A percentile compares a stretch with the other conserved stretches of the same genome.
Evolutionary conservation across 805 yeast species (phyloP).

Genomic region (Priceomyces melissophilus): DNA sequence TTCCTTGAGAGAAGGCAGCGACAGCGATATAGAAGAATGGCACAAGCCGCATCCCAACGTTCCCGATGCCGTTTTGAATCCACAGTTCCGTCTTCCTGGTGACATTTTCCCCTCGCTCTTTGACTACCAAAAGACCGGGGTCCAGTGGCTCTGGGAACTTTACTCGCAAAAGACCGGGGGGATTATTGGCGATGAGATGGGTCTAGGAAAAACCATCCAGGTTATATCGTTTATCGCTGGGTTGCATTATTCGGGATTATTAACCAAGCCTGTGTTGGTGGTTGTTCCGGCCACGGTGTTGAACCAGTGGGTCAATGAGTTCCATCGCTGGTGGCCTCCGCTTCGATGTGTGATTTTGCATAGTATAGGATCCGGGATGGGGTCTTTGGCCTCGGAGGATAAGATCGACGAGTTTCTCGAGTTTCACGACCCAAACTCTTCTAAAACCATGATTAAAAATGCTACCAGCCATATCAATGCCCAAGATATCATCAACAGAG

Average conservation of each 20-base stretch:
- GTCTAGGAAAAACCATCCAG: slow-evolving; percentile 93
- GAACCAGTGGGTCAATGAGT: slow-evolving; percentile 95
- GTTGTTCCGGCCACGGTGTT: slow-evolving; percentile 97
- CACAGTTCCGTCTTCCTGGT: slow-evolving; percentile 76
- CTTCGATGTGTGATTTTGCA: slow-evolving; percentile 81
- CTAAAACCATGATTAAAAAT: slow-evolving; percentile 16
- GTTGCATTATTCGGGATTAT: slow-evolving; percentile 71
- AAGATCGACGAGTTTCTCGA: slow-evolving; percentile 51
- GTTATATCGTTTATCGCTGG: slow-evolving; percentile 89
- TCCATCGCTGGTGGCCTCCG: slow-evolving; percentile 98
- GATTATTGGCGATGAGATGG: slow-evolving; percentile 97
- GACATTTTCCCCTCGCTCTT: slow-evolving; percentile 84
- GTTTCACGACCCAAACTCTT: slow-evolving; percentile 34
- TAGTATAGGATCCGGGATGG: slow-evolving; percentile 89
- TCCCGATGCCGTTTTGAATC: slow-evolving; percentile 72
- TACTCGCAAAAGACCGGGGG: slow-evolving; percentile 89
- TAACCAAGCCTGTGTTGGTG: slow-evolving; percentile 74
- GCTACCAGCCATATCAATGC: slow-evolving; percentile 38
- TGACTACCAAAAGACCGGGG: slow-evolving; percentile 94
- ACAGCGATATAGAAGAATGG: slow-evolving; percentile 52
- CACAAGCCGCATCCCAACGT: slow-evolving; percentile 69
- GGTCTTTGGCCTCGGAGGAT: slow-evolving; percentile 35
- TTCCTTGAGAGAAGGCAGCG: slow-evolving; percentile 16
- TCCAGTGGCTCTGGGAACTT: slow-evolving; percentile 97
- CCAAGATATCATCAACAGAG: slow-evolving; percentile 49